Base-by-base conservation (phyloP, 2,329 filamentous ascomycete genomes). In the Aspergillus arachidicola region DNA sequence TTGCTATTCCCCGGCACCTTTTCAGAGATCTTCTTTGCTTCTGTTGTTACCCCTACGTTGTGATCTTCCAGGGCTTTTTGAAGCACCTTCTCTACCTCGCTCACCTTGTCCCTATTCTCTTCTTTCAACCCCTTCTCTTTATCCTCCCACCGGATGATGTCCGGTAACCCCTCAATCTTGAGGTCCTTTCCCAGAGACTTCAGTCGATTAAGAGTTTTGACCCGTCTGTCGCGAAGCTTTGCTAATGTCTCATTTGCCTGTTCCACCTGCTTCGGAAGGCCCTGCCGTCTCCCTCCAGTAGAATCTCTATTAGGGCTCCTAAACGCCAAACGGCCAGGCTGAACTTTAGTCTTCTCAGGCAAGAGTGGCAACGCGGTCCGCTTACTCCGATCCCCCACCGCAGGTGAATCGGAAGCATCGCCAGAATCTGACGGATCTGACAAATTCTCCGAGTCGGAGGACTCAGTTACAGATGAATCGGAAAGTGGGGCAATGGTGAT, bases 161-260 rank as follows among this genome's bases (percentile, higher is more conserved):
- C 38, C 2, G 19, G 38, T 7, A n/a, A 3, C 0, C 16, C 38
- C 6, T 41, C 16, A n/a, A n/a, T 2, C 7, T 10, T 0, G 0
- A 5, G 10, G 14, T 46, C 43, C 10, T 4, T 21, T 10, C 41
- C n/a, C 10, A n/a, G 41, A 9, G n/a, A 9, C 14, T 21, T 46
- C 21, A 23, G n/a, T 12, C 43, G 11, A 23, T n/a, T 19, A 19
- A 41, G 6, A 41, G 7, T 41, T n/a, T n/a, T n/a, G 16, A 41
- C 16, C 7, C 38, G 16, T 41, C 19, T n/a, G 19, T 6, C 16
- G 16, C 38, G 38, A 9, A 41, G 38, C 6, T n/a, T n/a, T 4
- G 38, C 38, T n/a, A 41, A n/a, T 10, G 1, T n/a, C 38, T 19
- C 38, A 41, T 41, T n/a, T n/a, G 38, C 38, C 6, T 23, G n/a